These are phyloP conservation scores for Leucosporidium creatinivorum DNA, from an alignment of 768 basidiomycete genomes.

Conservation along the genomic window DNA sequence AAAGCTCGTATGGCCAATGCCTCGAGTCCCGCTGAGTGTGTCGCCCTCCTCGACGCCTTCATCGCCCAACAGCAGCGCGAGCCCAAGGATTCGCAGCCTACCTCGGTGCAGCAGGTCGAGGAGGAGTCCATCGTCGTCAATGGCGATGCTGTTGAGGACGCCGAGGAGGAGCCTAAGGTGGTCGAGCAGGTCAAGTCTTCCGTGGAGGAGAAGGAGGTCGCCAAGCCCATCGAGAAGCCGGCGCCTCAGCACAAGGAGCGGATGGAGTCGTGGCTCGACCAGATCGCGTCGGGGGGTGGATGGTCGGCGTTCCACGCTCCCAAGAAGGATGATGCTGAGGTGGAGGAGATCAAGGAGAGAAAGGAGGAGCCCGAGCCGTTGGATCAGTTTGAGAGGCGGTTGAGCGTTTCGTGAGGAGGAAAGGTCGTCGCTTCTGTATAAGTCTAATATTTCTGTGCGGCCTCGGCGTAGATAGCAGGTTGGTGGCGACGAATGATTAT, in stretches of 20 bases:
- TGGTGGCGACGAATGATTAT: too few species aligned
- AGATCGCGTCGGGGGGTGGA: too few species aligned
- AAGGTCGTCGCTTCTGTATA: too few species aligned
- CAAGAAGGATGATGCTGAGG: neutral
- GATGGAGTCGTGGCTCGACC: too few species aligned
- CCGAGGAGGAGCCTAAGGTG: neutral
- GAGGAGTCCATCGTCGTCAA: neutral
- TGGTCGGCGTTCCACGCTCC: neutral
- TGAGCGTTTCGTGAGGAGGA: too few species aligned
- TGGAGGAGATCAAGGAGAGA: neutral
- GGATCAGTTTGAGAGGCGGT: too few species aligned
- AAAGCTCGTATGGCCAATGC: neutral
- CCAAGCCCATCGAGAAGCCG: too few species aligned
- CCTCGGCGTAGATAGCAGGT: too few species aligned
- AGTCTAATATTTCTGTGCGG: too few species aligned
- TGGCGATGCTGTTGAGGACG: neutral
- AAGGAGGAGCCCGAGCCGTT: neutral
- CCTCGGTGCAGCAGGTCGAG: neutral
- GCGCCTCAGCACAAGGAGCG: too few species aligned
- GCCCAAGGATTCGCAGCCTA: neutral
- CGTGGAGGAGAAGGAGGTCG: too few species aligned
- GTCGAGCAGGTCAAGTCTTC: neutral
- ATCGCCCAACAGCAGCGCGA: neutral
- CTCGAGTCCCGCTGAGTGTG: neutral
- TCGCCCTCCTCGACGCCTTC: neutral